A percentile compares a stretch with the other conserved stretches of the same genome.
Evolutionary conservation across 106 monocot species (phyloP).

Genomic region (Narthecium ossifragum): DNA sequence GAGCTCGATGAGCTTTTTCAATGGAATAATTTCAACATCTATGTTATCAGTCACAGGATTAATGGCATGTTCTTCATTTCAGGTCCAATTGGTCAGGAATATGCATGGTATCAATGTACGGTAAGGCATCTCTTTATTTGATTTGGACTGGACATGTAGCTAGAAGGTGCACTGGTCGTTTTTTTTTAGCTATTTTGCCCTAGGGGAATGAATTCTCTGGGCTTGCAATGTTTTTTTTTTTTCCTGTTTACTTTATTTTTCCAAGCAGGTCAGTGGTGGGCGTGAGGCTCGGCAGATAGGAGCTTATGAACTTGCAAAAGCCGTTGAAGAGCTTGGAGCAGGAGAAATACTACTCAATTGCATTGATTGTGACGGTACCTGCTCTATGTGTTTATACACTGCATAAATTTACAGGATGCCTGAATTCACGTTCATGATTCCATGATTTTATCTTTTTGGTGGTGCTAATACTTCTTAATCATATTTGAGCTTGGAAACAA

Average conservation of each 20-base stretch:
- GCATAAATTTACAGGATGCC: no score
- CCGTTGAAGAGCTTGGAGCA: slow-evolving; percentile 92
- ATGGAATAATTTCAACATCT: not conserved
- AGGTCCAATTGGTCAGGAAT: slow-evolving; percentile 93
- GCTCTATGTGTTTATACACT: no score
- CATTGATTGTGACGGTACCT: slow-evolving; percentile 94
- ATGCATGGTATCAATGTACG: slow-evolving; percentile 99
- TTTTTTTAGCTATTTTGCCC: no score
- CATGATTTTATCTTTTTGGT: not conserved
- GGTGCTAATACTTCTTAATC: no score
- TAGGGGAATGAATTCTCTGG: no score
- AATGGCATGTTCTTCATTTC: slow-evolving; percentile 11
- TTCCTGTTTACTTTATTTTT: no score
- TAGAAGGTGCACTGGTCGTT: not conserved
- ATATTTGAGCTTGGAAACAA: not conserved
- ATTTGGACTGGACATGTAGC: not conserved
- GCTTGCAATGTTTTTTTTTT: no score
- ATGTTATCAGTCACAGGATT: not conserved
- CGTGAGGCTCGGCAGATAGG: slow-evolving; percentile 93
- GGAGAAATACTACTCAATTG: slow-evolving; percentile 95
- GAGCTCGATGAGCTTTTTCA: not conserved
- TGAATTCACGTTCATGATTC: no score
- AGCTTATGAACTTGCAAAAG: slow-evolving; percentile 97
- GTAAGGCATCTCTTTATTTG: slow-evolving; percentile 26
- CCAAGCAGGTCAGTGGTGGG: slow-evolving; percentile 72